These are phyloP conservation scores for Colletotrichum karsti DNA, from an alignment of 2,329 filamentous ascomycete species.

Conservation along the genomic window DNA sequence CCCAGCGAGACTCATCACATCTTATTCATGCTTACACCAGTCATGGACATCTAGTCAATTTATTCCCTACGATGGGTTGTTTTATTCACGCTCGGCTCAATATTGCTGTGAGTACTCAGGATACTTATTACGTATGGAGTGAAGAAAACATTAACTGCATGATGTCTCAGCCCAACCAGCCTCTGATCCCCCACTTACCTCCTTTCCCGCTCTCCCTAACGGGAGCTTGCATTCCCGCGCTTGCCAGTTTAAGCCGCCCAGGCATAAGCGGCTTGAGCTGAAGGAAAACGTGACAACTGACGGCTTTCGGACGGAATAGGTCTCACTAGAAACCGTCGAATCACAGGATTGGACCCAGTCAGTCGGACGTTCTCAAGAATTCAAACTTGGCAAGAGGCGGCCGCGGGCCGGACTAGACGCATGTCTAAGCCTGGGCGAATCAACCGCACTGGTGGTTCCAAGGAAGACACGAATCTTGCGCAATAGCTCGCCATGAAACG, in stretches of 20 bases:
- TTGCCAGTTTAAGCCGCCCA: not conserved
- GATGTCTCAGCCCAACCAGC: constrained; percentile 15
- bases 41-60: too few species aligned
- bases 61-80: too few species aligned
- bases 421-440: not conserved
- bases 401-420: not conserved
- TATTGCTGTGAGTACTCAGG: not conserved
- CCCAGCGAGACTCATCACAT: not conserved
- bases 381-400: not conserved
- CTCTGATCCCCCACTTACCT: constrained; percentile 11
- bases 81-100: not conserved
- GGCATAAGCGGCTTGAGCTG: not conserved
- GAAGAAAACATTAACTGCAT: not conserved
- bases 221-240: not conserved
- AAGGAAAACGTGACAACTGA: not conserved
- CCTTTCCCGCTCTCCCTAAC: constrained; percentile 2
- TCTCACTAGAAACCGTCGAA: not conserved
- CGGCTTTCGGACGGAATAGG: not conserved
- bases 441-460: not conserved
- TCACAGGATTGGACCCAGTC: not conserved
- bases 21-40: too few species aligned
- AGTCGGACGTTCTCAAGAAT: constrained; percentile 5
- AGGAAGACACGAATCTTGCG: not conserved
- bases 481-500: constrained; percentile 6
- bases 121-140: not conserved